A percentile compares a stretch with the other conserved stretches of the same genome.
phyloP scores from a whole-genome alignment of 495 filamentous ascomycete species.

The Trichoderma asperelloides region DNA sequence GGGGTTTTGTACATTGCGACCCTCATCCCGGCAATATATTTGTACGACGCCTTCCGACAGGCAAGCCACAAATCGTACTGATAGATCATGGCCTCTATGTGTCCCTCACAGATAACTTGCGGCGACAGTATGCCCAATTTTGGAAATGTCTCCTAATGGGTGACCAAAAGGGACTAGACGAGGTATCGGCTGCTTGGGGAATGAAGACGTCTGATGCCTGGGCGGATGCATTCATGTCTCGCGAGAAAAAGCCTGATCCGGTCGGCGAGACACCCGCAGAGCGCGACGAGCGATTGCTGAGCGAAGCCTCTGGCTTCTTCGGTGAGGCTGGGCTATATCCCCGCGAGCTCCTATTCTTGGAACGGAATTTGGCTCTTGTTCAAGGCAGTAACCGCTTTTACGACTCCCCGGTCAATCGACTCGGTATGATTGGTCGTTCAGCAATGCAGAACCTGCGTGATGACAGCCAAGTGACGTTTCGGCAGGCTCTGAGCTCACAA shows the following conservation, averaged over 20 bases:
- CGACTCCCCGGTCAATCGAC: conserved; percentile 84
- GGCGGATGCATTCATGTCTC: conserved; percentile 73
- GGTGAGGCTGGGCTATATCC: conserved; percentile 89
- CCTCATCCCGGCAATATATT: conserved; percentile 97
- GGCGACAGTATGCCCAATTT: conserved; percentile 82
- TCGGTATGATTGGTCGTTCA: conserved; percentile 92
- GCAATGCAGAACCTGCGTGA: conserved; percentile 71
- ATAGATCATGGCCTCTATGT: conserved; percentile 97
- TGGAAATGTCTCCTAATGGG: conserved; percentile 92
- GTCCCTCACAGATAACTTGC: conserved; percentile 72
- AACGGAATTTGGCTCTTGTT: conserved; percentile 89
- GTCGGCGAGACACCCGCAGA: conserved; percentile 51
- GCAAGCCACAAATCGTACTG: conserved; percentile 82
- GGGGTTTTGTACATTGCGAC: conserved; percentile 89
- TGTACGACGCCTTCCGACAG: conserved; percentile 72
- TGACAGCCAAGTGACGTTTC: conserved; percentile 32
- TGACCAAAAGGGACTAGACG: conserved; percentile 70
- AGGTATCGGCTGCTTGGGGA: conserved; percentile 73
- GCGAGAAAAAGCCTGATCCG: conserved; percentile 14
- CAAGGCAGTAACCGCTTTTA: conserved; percentile 58
- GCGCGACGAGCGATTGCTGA: conserved; percentile 69
- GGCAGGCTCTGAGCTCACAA: conserved; percentile 53
- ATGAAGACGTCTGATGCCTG: conserved; percentile 84
- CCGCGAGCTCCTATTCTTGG: conserved; percentile 88
- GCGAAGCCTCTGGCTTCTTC: conserved; percentile 69